Conservation (phyloP, 345 rosid species). For the Lepidium aucheri region DNA sequence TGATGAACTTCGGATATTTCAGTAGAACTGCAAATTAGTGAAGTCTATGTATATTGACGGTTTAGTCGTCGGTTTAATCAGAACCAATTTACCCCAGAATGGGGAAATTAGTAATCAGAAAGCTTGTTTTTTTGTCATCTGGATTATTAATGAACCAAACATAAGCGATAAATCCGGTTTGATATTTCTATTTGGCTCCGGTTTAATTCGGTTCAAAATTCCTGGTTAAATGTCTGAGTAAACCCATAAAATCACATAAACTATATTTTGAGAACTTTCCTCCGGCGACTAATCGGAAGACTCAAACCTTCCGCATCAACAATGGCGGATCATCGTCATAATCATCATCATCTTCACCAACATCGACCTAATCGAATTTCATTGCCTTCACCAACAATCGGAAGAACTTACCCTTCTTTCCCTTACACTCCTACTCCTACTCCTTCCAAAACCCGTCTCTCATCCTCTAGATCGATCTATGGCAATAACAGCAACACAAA, state of each 20-base stretch:
- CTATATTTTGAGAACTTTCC: background rate
- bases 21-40: background rate
- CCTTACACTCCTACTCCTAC: slow-evolving; percentile 67
- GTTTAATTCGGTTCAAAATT: background rate
- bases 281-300: slow-evolving; percentile 11
- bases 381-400: slow-evolving; percentile 34
- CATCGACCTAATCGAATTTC: slow-evolving; percentile 71
- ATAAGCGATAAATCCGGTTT: too few species aligned
- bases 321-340: slow-evolving; percentile 57
- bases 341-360: slow-evolving; percentile 46
- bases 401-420: slow-evolving; percentile 38
- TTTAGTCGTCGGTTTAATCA: background rate
- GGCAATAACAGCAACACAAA: slow-evolving; percentile 1
- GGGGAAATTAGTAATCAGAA: too few species aligned
- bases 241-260: slow-evolving; percentile 2
- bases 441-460: slow-evolving; percentile 52
- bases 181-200: background rate
- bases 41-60: background rate
- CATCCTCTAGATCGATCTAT: slow-evolving; percentile 16
- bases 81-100: too few species aligned
- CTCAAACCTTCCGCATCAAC: slow-evolving; percentile 7
- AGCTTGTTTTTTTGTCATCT: too few species aligned
- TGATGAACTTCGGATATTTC: background rate
- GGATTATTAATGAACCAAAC: too few species aligned
- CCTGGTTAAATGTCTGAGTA: background rate